These are phyloP conservation scores for Hortaea sp. DNA, from an alignment of 2,329 filamentous ascomycete genomes.

Conservation along the genomic window DNA sequence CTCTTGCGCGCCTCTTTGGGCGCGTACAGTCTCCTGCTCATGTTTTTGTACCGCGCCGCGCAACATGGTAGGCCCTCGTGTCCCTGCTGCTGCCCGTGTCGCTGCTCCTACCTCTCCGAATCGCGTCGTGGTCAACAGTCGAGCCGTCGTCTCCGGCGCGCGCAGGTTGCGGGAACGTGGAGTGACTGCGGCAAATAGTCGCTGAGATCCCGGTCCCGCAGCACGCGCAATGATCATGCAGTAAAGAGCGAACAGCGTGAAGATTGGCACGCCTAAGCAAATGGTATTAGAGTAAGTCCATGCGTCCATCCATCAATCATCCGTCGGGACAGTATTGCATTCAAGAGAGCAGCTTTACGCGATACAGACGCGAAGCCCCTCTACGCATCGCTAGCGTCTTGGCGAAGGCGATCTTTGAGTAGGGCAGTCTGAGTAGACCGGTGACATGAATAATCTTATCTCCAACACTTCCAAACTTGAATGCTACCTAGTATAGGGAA, in stretches of 20 bases:
- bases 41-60: conserved; percentile 31
- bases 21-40: conserved; percentile 23
- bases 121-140: conserved; percentile 2
- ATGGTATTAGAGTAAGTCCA: background rate
- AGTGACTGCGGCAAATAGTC: conserved; percentile 13
- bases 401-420: no score
- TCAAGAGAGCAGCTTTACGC: background rate
- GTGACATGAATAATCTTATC: no score
- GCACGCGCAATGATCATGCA: conserved; percentile 20
- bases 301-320: background rate
- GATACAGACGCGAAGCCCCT: background rate
- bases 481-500: no score
- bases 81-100: background rate
- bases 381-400: background rate
- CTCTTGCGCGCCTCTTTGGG: conserved; percentile 35
- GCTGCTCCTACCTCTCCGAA: background rate
- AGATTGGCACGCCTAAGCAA: conserved; percentile 1
- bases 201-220: conserved; percentile 16
- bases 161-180: conserved; percentile 7
- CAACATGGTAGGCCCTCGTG: conserved; percentile 25
- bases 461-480: no score
- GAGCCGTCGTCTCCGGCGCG: background rate
- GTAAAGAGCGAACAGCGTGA: conserved; percentile 12
- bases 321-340: background rate
- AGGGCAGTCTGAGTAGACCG: no score